Percentiles rank a stretch among this genome's conserved stretches.
phyloP scores from a whole-genome alignment of 2,329 filamentous ascomycete genomes.

The Lasiodiplodia citricola region DNA sequence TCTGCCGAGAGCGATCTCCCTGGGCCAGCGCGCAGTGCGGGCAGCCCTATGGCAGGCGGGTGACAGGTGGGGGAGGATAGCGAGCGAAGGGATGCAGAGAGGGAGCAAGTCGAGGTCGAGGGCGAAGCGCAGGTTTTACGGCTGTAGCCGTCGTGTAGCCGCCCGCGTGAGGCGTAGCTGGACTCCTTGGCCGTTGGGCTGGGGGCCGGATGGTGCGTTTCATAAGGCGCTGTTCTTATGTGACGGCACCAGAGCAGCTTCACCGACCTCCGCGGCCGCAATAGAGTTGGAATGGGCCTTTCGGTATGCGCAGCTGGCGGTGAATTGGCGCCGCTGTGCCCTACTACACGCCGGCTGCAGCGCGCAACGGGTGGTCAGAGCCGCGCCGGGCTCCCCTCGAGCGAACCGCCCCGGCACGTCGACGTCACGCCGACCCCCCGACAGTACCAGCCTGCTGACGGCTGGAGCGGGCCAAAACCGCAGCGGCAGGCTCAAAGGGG shows the following conservation, averaged over 20 bases:
- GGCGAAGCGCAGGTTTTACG: slow-evolving; percentile 9
- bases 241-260: neutral
- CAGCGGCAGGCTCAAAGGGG: neutral
- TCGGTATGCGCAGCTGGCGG: neutral
- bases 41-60: slow-evolving; percentile 3
- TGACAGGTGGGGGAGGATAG: neutral
- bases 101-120: neutral
- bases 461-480: slow-evolving; percentile 9
- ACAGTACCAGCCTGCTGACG: slow-evolving; percentile 13
- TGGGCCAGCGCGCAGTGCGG: neutral
- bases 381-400: neutral
- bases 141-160: slow-evolving; percentile 21
- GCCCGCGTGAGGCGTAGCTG: slow-evolving; percentile 20
- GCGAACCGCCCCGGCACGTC: neutral
- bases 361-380: slow-evolving; percentile 10
- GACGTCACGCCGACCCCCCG: slow-evolving; percentile 17
- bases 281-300: neutral
- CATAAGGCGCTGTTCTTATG: slow-evolving; percentile 20
- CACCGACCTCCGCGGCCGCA: neutral
- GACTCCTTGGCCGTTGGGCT: slow-evolving; percentile 18
- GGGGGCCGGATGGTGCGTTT: slow-evolving; percentile 14
- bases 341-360: slow-evolving; percentile 12
- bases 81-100: slow-evolving; percentile 20
- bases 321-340: neutral
- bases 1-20: slow-evolving; percentile 17